Conservation (phyloP, 2,329 filamentous ascomycete genomes). For the Hypomyces perniciosus region DNA sequence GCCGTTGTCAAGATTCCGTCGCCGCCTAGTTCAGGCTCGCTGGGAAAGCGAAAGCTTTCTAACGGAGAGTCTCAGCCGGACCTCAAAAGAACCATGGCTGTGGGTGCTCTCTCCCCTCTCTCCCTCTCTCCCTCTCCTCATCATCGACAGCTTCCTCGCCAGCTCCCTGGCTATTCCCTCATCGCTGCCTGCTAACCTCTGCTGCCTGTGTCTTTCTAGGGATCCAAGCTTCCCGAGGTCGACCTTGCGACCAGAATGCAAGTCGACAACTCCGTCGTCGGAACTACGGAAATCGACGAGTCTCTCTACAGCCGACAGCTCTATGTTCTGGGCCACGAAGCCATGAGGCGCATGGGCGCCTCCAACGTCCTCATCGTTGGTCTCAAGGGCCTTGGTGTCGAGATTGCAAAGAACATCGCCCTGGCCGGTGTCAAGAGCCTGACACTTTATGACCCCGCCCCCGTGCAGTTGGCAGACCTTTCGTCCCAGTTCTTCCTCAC, state of each 20-base stretch:
- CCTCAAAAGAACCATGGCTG: conserved; percentile 56
- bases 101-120: conserved; percentile 33
- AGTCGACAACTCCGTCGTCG: conserved; percentile 55
- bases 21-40: conserved; percentile 38
- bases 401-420: conserved; percentile 98
- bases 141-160: not conserved
- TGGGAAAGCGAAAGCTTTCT: conserved; percentile 64
- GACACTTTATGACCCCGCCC: conserved; percentile 84
- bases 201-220: conserved; percentile 28
- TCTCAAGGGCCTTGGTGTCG: conserved; percentile 88
- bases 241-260: conserved; percentile 60
- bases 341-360: conserved; percentile 98
- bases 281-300: conserved; percentile 60
- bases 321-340: conserved; percentile 66
- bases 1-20: conserved; percentile 31
- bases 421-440: conserved; percentile 97
- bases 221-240: conserved; percentile 50
- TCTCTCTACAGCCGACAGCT: conserved; percentile 70
- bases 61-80: conserved; percentile 51
- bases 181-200: not conserved
- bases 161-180: not conserved
- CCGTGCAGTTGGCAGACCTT: conserved; percentile 77
- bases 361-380: conserved; percentile 92
- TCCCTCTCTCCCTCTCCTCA: not conserved
- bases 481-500: conserved; percentile 97